Base-by-base conservation (phyloP, 2,329 filamentous ascomycete species). In the Hypoxylon sp. region DNA sequence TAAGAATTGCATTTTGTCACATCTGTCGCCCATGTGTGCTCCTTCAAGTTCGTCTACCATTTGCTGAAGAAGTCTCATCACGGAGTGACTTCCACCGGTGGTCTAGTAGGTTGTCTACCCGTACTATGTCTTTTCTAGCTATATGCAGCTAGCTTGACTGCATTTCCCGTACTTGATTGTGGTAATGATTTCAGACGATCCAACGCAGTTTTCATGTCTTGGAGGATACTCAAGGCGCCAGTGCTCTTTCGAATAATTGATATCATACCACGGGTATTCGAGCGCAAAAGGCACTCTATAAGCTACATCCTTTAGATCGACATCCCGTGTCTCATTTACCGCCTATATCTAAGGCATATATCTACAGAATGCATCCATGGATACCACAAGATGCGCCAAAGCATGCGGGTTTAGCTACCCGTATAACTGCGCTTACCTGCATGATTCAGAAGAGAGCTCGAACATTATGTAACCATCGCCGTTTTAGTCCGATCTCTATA, bases 21-120 rank as follows among this genome's bases (percentile, higher is more conserved):
- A 75, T 73, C 69, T 73, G 60, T 71, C 69, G 72, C 73, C 69
- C 63, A 66, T 7, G 46, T 14, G 55, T 56, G 43, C 28, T 65
- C 41, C 21, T 46, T 30, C 2, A n/a, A 50, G 21, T 53, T 49
- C 21, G 28, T 51, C 17, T n/a, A 51, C 25, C 41, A 62, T 43
- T 55, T 30, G 63, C 62, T 62, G 48, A 70, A 58, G 59, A 68
- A 58, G 38, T 62, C 25, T 34, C 41, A 10, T 66, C 61, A 64
- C 65, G 25, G 41, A 59, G 38, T 52, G 13, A 25, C 48, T 58
- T 57, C 46, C 34, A 43, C 25, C 32, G 57, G 21, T 21, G 11
- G 57, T 50, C 49, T 49, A 51, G 19, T 46, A 32, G 13, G 59
- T 28, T 34, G 19, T 32, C 9, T n/a, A 23, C 23, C 2, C 5